phyloP scores from a whole-genome alignment of 441 rosid species.

The Arabidopsis hybrid region DNA sequence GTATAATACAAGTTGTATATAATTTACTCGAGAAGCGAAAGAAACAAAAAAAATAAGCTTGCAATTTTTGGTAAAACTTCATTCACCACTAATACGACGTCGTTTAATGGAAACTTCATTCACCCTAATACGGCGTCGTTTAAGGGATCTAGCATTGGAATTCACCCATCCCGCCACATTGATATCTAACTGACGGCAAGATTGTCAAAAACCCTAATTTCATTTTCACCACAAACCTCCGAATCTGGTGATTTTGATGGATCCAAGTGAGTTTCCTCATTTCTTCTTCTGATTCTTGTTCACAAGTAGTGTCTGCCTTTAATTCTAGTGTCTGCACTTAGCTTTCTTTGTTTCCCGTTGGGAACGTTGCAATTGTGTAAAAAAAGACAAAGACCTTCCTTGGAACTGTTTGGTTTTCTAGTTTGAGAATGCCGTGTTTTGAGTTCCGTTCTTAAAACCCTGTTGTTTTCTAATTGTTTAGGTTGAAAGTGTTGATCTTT shows the following conservation, averaged over 20 bases:
- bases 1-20: too few relatives aligned
- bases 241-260: constrained; percentile 4
- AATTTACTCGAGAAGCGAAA: not conserved
- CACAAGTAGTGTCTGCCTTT: not conserved
- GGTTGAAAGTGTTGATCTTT: not conserved
- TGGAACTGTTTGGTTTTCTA: constrained; percentile 24
- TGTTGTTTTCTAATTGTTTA: constrained; percentile 1
- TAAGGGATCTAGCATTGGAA: not conserved
- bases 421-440: not conserved
- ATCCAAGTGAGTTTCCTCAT: constrained; percentile 19
- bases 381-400: constrained; percentile 25
- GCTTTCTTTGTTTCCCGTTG: not conserved
- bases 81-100: too few relatives aligned
- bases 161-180: constrained; percentile 25
- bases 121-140: constrained; percentile 2
- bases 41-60: too few relatives aligned
- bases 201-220: constrained; percentile 19
- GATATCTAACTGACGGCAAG: constrained; percentile 10
- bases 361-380: not conserved
- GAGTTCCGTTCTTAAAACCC: not conserved
- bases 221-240: constrained; percentile 18
- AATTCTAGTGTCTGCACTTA: not conserved
- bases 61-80: too few relatives aligned
- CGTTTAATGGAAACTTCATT: not conserved
- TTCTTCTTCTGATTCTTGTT: constrained; percentile 8